Base-by-base conservation (phyloP, 1,139 yeast genomes). In the Sugiyamaella neomexicana region DNA sequence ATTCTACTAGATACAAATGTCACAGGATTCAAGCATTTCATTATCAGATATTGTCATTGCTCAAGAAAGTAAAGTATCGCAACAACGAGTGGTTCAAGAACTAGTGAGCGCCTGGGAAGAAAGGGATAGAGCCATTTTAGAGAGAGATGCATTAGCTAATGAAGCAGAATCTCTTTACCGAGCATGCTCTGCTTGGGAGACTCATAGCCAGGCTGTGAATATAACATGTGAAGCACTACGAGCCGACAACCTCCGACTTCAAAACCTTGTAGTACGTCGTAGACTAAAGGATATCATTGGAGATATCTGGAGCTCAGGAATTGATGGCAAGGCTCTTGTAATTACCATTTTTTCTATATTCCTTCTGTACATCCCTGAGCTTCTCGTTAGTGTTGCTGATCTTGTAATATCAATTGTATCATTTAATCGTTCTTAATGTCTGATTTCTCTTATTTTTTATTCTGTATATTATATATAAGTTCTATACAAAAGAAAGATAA, bases 181-280 rank as follows among this genome's bases (percentile, higher is more conserved):
- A 17, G 48, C 48, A 12, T 44, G 48, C 15, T 16, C 39, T 6
- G 38, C 38, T 10, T 43, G 46, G 46, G 46, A 31, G 20, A 37
- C 46, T 5, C 38, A 31, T 42, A 17, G 46, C 13, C 46, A 13
- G 9, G 31, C 27, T 2, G 16, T 44, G 12, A 34, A 17, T 12
- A 20, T 31, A 2, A 10, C 40, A 2, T 44, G 48, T n/a, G 25
- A 34, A 16, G 20, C 31, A 17, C 48, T 43, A 15, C 37, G 17
- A 4, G 38, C 46, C 25, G 46, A 43, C 23, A 43, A 43, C 16
- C 38, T 29, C 23, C 34, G 46, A 29, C 36, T 43, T 10, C 46
- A 27, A 9, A 29, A 23, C 20, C 46, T 12, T 6, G 5, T 43
- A 2, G 20, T 16, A 9, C 34, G 36, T 29, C 46, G 46, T 31